phyloP scores from a whole-genome alignment of 2,329 filamentous ascomycete species.

The Neonectria magnoliae region DNA sequence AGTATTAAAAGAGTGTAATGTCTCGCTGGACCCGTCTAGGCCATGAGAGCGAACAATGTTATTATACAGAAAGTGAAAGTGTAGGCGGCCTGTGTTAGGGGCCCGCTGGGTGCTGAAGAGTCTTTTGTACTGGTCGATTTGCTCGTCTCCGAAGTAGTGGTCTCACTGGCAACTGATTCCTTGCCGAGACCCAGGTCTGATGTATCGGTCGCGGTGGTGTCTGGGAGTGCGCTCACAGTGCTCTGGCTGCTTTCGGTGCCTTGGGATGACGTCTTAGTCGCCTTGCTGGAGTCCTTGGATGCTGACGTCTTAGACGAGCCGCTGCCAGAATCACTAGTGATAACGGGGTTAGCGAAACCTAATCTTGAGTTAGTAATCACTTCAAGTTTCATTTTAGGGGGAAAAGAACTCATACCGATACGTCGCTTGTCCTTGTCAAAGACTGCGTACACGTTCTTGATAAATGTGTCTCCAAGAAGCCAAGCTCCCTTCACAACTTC shows the following conservation, averaged over 20 bases:
- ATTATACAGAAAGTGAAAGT: conserved; percentile 43
- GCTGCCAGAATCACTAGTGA: conserved; percentile 23
- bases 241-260: conserved; percentile 20
- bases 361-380: conserved; percentile 18
- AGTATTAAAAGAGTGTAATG: conserved; percentile 45
- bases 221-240: conserved; percentile 29
- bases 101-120: conserved; percentile 34
- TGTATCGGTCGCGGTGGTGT: conserved; percentile 25
- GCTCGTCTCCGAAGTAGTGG: conserved; percentile 31
- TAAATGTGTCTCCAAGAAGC: conserved; percentile 86
- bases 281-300: conserved; percentile 20
- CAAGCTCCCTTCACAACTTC: conserved; percentile 74
- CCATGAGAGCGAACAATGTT: conserved; percentile 40
- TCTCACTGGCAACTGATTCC: conserved; percentile 36
- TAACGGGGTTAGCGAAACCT: conserved; percentile 37
- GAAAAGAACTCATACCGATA: conserved; percentile 62
- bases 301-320: conserved; percentile 1
- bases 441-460: conserved; percentile 90
- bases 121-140: conserved; percentile 36
- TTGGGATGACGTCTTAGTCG: conserved; percentile 25
- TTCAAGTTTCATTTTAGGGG: not conserved
- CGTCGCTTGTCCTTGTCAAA: conserved; percentile 78
- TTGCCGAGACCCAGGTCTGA: conserved; percentile 39
- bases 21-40: conserved; percentile 25
- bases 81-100: conserved; percentile 33